Base-by-base conservation (phyloP, 2,329 filamentous ascomycete genomes). In the Periglandula ipomoeae region DNA sequence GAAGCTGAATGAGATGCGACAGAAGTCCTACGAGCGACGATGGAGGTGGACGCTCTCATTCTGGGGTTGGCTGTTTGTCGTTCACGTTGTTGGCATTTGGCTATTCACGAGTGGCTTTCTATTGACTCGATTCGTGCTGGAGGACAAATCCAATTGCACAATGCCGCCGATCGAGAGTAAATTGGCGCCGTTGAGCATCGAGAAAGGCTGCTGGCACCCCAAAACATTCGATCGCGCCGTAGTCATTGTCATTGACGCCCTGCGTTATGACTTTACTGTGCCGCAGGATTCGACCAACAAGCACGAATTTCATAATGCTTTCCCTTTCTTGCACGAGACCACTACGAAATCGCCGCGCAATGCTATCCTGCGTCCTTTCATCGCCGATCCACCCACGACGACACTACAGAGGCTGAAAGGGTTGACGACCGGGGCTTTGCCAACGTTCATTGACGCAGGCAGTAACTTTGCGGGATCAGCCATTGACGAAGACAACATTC, bases 101-200 rank as follows among this genome's bases (percentile, higher is more conserved):
- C 85, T 96, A 62, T 98, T 98, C 69, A 95, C 89, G 23, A 89
- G 85, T 64, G 93, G 93, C 34, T 98, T 98, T 67, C 80, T 98
- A 53, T 79, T 98, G 55, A 95, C 91, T 49, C 81, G 93, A 50
- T 71, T 89, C 53, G 84, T 91, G 46, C 75, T 93, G 50, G 83
- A 89, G 53, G 79, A 89, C 59, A 85, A 84, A 63, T 89, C 87
- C 11, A 74, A 73, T 50, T 93, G 87, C 65, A 70, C 72, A 10
- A 66, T 72, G 38, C 81, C 87, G 44, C 91, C 93, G 4, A 78
- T 86, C 50, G 74, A 78, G 30, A 68, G 63, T 48, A 57, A 53
- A 8, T 54, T 58, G 47, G 64, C 73, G 47, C 59, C 66, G 13
- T 57, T 69, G 38, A 74, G 69, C 15, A 65, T 71, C 2, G 69